Conservation (phyloP, 73 alveolate species). For the Paramecium primaurelia region DNA sequence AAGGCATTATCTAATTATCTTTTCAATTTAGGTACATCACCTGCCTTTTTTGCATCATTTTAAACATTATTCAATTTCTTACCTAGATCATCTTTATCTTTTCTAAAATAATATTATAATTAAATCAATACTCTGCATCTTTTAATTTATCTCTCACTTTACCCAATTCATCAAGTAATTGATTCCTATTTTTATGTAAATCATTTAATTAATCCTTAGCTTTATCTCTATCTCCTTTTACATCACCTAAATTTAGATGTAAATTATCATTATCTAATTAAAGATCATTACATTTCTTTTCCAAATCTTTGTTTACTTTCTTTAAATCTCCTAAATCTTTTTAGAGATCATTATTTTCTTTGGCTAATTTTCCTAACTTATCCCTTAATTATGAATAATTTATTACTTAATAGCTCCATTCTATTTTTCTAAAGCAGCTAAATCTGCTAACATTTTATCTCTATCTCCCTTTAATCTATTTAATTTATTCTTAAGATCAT, state of each 20-base stretch:
- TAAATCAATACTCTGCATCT: not conserved
- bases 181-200: not conserved
- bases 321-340: not conserved
- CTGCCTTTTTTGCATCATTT: conserved; percentile 33
- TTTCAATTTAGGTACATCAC: conserved; percentile 12
- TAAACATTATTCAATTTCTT: not conserved
- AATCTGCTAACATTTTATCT: conserved; percentile 48
- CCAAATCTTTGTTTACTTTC: conserved; percentile 2
- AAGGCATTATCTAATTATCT: not conserved
- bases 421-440: not conserved
- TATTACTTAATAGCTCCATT: conserved; percentile 35
- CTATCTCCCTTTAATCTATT: conserved; percentile 21
- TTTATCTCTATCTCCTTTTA: not conserved
- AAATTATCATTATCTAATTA: conserved; percentile 8
- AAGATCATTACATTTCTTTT: not conserved
- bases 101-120: not conserved
- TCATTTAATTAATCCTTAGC: not conserved
- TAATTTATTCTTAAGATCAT: conserved; percentile 9
- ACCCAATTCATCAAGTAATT: not conserved
- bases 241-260: not conserved
- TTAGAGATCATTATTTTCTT: not conserved
- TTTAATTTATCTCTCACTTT: not conserved
- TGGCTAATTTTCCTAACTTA: not conserved
- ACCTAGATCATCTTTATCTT: conserved; percentile 11
- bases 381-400: not conserved